Evolutionary conservation across 768 basidiomycete species (phyloP), one percentile per base, ranked within the genome.

Genomic region (Xerocomellus intermedius): DNA sequence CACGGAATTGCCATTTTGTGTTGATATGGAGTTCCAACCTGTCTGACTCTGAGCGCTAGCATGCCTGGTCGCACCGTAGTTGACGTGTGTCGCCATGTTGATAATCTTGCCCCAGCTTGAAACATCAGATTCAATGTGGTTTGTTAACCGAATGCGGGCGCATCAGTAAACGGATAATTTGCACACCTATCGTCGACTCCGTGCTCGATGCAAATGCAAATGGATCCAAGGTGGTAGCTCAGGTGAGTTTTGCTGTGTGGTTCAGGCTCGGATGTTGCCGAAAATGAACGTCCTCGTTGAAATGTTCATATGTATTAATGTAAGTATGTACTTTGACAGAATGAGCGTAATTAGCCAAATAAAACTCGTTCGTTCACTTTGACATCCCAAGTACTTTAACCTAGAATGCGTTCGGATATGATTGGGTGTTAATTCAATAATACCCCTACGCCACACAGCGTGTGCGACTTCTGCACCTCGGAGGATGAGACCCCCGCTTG

Each of bases 51-150:
- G 24, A 24, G 19, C 21, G 21, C 4, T 21, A 17, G 10, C 37
- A 56, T 46, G 43, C 59, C 28, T 45, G 9, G 54, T 61, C 4
- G 54, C 46, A 6, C 60, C 59, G 9, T 61, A 57, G 33, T 45
- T 36, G 46, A 26, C 7, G 24, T 2, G 46, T 21, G 21, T 38
- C 19, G 38, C 30, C 57, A 60, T 53, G 16, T 12, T 5, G 12
- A 37, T 12, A 37, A n/a, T 22, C 13, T 19, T 16, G 6, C 3
- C 28, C 24, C 26, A 26, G 17, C 39, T 17, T n/a, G 28, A 38
- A 26, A 26, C 16, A 16, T 22, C 8, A n/a, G n/a, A n/a, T n/a
- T n/a, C n/a, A n/a, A n/a, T n/a, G n/a, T 17, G 37, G 30, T 35
- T 48, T 13, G 26, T 28, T 19, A 48, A 17, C 30, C 3, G 42